Evolutionary conservation across 2,329 filamentous ascomycete species (phyloP).

Genomic region (Cytospora schulzeri): DNA sequence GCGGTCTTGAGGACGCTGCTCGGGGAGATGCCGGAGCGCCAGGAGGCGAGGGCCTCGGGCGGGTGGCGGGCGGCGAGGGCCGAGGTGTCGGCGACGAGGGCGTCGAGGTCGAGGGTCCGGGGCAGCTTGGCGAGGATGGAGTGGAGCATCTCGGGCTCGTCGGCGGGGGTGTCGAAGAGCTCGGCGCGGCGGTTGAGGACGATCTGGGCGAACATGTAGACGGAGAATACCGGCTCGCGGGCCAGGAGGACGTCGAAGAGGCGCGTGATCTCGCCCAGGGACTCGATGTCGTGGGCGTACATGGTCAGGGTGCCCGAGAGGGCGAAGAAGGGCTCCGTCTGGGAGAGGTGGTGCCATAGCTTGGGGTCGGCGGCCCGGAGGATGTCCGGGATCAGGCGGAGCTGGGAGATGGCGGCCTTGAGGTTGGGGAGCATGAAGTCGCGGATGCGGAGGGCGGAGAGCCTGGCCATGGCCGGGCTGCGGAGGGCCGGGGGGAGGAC

Average conservation of each 20-base stretch:
- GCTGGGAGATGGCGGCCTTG: conserved; percentile 76
- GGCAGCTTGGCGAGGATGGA: conserved; percentile 86
- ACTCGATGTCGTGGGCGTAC: conserved; percentile 94
- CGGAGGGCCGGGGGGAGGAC: conserved; percentile 70
- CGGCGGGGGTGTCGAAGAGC: conserved; percentile 77
- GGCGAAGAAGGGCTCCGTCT: conserved; percentile 86
- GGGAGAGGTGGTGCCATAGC: conserved; percentile 74
- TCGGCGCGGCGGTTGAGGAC: conserved; percentile 79
- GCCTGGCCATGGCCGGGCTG: conserved; percentile 68
- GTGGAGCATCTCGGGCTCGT: conserved; percentile 92
- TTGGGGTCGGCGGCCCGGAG: conserved; percentile 70
- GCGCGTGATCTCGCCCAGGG: conserved; percentile 83
- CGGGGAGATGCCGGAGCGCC: conserved; percentile 67
- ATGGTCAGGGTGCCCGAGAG: conserved; percentile 91
- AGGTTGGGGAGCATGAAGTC: conserved; percentile 97
- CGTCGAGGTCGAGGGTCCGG: conserved; percentile 76
- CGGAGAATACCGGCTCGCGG: conserved; percentile 79
- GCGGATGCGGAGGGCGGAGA: conserved; percentile 86
- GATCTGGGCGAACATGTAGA: conserved; percentile 92
- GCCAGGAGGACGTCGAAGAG: conserved; percentile 92
- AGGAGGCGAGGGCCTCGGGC: conserved; percentile 69
- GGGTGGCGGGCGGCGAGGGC: conserved; percentile 67
- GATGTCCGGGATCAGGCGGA: conserved; percentile 85
- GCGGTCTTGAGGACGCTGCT: conserved; percentile 87
- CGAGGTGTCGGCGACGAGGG: conserved; percentile 68